phyloP scores from a whole-genome alignment of 306 rosid species.

The Vigna nakashimae region DNA sequence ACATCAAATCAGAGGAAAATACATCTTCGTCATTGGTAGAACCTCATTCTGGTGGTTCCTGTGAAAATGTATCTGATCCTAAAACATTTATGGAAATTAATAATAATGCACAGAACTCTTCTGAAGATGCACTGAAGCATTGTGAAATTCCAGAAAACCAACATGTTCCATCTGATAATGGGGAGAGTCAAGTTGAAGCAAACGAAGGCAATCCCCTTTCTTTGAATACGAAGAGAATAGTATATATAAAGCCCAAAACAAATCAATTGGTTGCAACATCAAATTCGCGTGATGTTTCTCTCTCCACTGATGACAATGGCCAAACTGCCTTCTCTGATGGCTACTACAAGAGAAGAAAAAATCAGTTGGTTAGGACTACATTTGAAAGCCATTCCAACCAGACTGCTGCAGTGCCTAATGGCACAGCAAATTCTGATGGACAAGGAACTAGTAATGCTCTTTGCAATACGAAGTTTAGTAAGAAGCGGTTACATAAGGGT shows the following conservation, averaged over 20 bases:
- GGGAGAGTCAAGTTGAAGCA: conserved; percentile 57
- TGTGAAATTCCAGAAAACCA: conserved; percentile 58
- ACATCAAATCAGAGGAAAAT: conserved; percentile 50
- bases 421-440: conserved; percentile 50
- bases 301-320: conserved; percentile 54
- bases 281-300: conserved; percentile 58
- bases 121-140: conserved; percentile 51
- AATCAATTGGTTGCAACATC: conserved; percentile 91
- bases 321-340: conserved; percentile 68
- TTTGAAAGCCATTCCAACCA: conserved; percentile 60
- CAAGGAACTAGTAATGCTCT: conserved; percentile 55
- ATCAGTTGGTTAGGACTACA: conserved; percentile 81
- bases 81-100: conserved; percentile 44
- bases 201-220: conserved; percentile 52
- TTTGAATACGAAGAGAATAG: conserved; percentile 61
- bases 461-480: conserved; percentile 60
- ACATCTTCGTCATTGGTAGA: conserved; percentile 51
- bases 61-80: conserved; percentile 55
- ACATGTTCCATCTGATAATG: conserved; percentile 45
- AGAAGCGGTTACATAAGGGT: conserved; percentile 75
- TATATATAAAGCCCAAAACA: conserved; percentile 79
- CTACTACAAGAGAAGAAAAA: conserved; percentile 86
- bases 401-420: conserved; percentile 51
- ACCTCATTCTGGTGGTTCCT: conserved; percentile 54
- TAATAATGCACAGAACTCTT: conserved; percentile 49